Base-by-base conservation (phyloP, 345 rosid genomes). In the Aegle marmelos region DNA sequence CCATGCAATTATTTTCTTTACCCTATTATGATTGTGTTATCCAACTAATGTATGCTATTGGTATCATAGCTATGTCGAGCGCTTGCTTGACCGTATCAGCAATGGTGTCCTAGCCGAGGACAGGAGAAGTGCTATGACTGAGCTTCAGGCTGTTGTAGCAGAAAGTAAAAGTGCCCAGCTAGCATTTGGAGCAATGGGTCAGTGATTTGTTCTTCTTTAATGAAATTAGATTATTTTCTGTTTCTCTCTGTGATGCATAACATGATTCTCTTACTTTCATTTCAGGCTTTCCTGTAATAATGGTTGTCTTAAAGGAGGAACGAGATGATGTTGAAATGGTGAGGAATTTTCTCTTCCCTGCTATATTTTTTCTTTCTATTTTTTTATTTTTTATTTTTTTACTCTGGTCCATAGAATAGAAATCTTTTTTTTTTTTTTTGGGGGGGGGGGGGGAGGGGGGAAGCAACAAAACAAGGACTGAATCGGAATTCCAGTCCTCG, bases 261-360 rank as follows among this genome's bases (percentile, higher is more conserved):
- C 36, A 57, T 81, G 56, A 28, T 25, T 63, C 33, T 13, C 60
- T 78, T 80, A 17, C 72, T 28, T 81, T 48, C 41, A 50, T 60
- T 87, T 80, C 95, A 97, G 99, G 99, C 64, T 92, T 94, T 87
- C 98, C 99, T 78, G 91, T 97, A 61, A 88, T 97, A 60, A 70
- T 91, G 88, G 85, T 91, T 81, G 90, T 96, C 73, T 82, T 96
- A 79, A 94, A 87, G 89, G 95, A 94, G 74, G 98, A 96, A 74
- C 87, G 92, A 66, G 98, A 94, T 83, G 98, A 91, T 81, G 86
- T 90, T 78, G 99, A 94, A 87, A 90, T 94, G 98, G 99, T 96
- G 70, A 72, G 39, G 25, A 9, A 81, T 70, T 79, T 68, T 34
- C 16, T 70, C 62, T 75, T 45, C 54, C 56, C 77, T 64, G 17